Conservation (phyloP, 257 asterid genomes). For the Capsicum pubescens region DNA sequence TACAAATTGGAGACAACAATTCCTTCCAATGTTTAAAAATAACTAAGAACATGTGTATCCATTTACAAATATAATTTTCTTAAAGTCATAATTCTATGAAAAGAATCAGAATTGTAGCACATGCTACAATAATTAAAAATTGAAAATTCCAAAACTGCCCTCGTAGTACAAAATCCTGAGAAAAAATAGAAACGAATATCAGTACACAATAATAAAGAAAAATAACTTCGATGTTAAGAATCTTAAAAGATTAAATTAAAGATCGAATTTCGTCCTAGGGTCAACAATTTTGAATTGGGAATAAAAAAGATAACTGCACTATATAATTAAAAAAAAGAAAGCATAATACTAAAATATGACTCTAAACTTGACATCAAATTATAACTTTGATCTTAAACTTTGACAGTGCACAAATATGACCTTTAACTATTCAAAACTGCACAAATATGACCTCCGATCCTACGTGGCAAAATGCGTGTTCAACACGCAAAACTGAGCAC, state of each 20-base stretch:
- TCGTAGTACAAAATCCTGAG: conserved; percentile 23
- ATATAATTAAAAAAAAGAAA: neutral
- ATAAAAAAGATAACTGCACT: too few species aligned
- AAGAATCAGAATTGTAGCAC: neutral
- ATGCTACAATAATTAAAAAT: neutral
- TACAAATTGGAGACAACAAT: neutral
- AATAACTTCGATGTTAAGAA: neutral
- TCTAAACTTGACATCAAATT: too few species aligned
- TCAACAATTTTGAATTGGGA: too few species aligned
- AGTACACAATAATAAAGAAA: neutral
- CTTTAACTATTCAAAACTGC: too few species aligned
- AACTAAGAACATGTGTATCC: neutral
- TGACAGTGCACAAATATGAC: too few species aligned
- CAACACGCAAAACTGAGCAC: too few species aligned
- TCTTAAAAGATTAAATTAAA: neutral
- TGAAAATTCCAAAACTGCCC: neutral
- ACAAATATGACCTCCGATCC: too few species aligned
- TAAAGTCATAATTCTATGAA: neutral
- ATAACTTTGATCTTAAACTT: too few species aligned
- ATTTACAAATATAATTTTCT: neutral
- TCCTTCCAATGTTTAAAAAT: neutral
- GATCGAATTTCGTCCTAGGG: neutral
- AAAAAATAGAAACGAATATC: neutral
- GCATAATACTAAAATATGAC: too few species aligned
- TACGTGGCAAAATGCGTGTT: too few species aligned